These are phyloP conservation scores for Clarireedia monteithiana DNA, from an alignment of 2,329 filamentous ascomycete genomes.

Conservation along the genomic window DNA sequence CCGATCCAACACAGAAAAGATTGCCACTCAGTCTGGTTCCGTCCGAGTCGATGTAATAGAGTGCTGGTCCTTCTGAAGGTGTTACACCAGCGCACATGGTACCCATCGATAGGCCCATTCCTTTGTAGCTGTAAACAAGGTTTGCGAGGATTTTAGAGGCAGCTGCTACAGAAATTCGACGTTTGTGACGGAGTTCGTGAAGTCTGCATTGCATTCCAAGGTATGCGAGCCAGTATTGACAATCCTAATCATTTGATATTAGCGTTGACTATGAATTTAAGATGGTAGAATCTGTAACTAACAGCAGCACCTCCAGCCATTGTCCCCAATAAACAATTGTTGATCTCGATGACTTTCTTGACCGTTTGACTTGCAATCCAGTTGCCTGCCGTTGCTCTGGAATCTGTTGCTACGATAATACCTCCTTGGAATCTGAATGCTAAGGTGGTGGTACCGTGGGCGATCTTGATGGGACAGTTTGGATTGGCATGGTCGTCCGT, in stretches of 20 bases:
- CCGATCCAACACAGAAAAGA: constrained; percentile 95
- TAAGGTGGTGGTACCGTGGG: constrained; percentile 95
- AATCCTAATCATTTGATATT: constrained; percentile 53
- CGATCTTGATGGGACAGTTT: constrained; percentile 97
- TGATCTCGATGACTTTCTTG: constrained; percentile 99
- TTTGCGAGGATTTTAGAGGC: constrained; percentile 98
- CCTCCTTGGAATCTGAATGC: constrained; percentile 97
- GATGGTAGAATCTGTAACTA: constrained; percentile 29
- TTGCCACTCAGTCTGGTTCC: constrained; percentile 89
- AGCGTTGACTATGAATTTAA: background rate
- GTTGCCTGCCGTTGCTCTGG: constrained; percentile 91
- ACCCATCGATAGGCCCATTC: constrained; percentile 97
- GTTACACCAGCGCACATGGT: constrained; percentile 99
- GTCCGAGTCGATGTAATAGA: constrained; percentile 99
- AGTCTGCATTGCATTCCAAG: constrained; percentile 98
- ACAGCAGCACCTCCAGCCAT: constrained; percentile 97
- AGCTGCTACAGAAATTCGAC: constrained; percentile 93
- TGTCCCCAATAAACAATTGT: constrained; percentile 85
- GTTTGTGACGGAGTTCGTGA: constrained; percentile 98
- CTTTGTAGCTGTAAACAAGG: constrained; percentile 97
- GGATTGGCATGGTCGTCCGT: constrained; percentile 98
- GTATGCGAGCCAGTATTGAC: constrained; percentile 99
- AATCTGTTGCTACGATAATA: constrained; percentile 97
- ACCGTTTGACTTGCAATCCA: constrained; percentile 99
- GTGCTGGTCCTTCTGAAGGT: constrained; percentile 86